Conservation (phyloP, 2,329 filamentous ascomycete species). For the Diaporthe sp. region DNA sequence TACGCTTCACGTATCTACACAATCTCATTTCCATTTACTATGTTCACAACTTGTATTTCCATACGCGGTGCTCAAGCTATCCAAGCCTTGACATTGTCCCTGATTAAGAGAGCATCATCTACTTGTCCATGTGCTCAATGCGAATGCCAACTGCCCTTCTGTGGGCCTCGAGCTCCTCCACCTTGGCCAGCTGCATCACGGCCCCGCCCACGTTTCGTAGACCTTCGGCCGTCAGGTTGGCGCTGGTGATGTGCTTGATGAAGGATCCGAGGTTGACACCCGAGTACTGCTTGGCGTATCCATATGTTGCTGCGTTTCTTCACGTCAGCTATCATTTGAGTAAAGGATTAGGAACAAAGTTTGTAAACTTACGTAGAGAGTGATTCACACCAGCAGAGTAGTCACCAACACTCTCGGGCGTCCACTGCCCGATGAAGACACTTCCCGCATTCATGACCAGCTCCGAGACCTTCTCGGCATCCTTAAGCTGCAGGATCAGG, state of each 20-base stretch:
- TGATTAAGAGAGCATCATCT: background rate
- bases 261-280: constrained; percentile 97
- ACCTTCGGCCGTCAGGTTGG: constrained; percentile 88
- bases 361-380: constrained; percentile 84
- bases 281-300: constrained; percentile 98
- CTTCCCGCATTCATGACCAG: constrained; percentile 93
- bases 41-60: background rate
- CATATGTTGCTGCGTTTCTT: constrained; percentile 82
- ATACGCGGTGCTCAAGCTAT: background rate
- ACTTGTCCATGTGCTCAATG: constrained; percentile 65
- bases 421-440: constrained; percentile 97
- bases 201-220: constrained; percentile 87
- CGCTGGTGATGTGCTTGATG: constrained; percentile 97
- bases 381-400: constrained; percentile 99
- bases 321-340: constrained; percentile 34
- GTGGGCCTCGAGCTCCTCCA: constrained; percentile 96
- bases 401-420: constrained; percentile 96
- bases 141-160: constrained; percentile 89
- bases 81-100: background rate
- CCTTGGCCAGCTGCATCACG: constrained; percentile 94
- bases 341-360: background rate
- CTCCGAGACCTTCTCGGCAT: constrained; percentile 81
- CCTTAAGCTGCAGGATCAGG: constrained; percentile 88
- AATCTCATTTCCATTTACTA: constrained; percentile 8
- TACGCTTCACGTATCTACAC: background rate